Conservation (phyloP, 78 protist genomes). For the Ministeria vibrans region DNA sequence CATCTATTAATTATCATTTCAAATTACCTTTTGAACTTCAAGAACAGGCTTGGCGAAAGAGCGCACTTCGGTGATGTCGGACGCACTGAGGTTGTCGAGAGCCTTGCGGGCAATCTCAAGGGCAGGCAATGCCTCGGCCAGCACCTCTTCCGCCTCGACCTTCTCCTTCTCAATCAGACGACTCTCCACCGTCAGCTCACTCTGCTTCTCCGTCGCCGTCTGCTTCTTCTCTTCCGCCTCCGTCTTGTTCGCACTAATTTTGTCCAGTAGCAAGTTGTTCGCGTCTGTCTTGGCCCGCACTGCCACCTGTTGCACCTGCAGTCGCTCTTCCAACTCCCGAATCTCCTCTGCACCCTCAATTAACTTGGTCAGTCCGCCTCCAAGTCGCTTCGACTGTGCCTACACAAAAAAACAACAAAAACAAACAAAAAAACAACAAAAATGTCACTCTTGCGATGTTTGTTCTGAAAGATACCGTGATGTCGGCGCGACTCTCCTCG, state of each 20-base stretch:
- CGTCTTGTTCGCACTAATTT: not conserved
- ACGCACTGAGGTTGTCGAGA: constrained; percentile 30
- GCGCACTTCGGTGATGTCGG: constrained; percentile 57
- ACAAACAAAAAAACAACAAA: no score
- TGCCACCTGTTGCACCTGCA: constrained; percentile 36
- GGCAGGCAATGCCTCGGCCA: constrained; percentile 79
- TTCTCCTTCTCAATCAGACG: constrained; percentile 36
- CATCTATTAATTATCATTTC: no score
- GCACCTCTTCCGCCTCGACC: constrained; percentile 68
- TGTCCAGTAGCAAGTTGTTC: constrained; percentile 36
- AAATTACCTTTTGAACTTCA: constrained; percentile 32
- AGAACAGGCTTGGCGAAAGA: constrained; percentile 54
- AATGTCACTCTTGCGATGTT: no score
- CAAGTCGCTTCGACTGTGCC: constrained; percentile 38
- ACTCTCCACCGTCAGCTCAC: constrained; percentile 26
- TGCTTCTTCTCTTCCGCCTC: constrained; percentile 37
- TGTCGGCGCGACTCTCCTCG: constrained; percentile 19
- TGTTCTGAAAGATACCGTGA: no score
- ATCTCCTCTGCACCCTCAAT: constrained; percentile 63
- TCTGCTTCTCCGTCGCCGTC: constrained; percentile 29
- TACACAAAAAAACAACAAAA: no score
- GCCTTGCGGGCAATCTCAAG: constrained; percentile 58
- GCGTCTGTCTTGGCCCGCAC: constrained; percentile 42
- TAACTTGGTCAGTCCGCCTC: constrained; percentile 68
- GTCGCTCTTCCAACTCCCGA: constrained; percentile 28